A percentile compares a stretch with the other conserved stretches of the same genome.
Evolutionary conservation across 768 basidiomycete species (phyloP).

Genomic region (Lentinula guzmanii): DNA sequence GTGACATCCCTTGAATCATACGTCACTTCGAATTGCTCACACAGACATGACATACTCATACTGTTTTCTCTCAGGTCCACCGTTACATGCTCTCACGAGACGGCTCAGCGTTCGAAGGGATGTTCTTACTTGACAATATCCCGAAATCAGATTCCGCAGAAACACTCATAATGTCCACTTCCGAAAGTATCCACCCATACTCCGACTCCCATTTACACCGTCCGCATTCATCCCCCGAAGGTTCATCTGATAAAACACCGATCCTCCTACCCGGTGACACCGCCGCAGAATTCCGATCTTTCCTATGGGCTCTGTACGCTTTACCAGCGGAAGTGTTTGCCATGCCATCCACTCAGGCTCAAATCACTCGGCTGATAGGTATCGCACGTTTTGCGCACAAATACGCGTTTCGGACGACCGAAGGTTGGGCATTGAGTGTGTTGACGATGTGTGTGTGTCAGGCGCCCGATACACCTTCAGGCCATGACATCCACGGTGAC

Average conservation of each 20-base stretch:
- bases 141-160: constrained; percentile 14
- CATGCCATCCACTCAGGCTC: constrained; percentile 27
- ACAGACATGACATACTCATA: neutral
- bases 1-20: neutral
- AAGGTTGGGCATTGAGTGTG: constrained; percentile 41
- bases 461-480: constrained; percentile 13
- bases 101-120: constrained; percentile 38
- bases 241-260: constrained; percentile 43
- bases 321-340: constrained; percentile 39
- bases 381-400: constrained; percentile 51
- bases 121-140: constrained; percentile 36
- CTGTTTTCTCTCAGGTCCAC: constrained; percentile 11
- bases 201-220: neutral
- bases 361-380: constrained; percentile 35
- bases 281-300: constrained; percentile 41
- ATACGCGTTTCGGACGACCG: constrained; percentile 46
- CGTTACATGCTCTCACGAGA: constrained; percentile 29
- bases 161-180: constrained; percentile 14
- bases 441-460: constrained; percentile 35
- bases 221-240: constrained; percentile 32
- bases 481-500: neutral
- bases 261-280: constrained; percentile 44
- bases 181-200: constrained; percentile 2
- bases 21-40: neutral
- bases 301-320: constrained; percentile 48